Base-by-base conservation (phyloP, 805 yeast genomes). In the Candida taoyuanica region DNA sequence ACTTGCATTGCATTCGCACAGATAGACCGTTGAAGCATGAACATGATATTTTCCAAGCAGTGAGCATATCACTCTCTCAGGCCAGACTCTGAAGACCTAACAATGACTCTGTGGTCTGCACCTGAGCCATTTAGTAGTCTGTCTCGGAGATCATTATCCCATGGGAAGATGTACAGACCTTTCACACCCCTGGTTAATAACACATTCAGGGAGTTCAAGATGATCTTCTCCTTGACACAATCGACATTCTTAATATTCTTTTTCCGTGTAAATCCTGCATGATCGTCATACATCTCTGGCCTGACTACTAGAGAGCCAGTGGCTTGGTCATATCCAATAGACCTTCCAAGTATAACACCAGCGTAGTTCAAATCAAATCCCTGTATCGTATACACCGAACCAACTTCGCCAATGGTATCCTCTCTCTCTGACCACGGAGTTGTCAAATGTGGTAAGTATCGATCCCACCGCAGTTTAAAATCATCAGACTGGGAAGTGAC, bases 301-400 rank as follows among this genome's bases (percentile, higher is more conserved):
- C 43, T 53, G 17, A 69, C 43, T 17, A 46, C 52, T 14, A 70
- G 51, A 4, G 53, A 48, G 32, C 68, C 71, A 4, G 47, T 63
- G 1, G 17, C 48, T 3, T 46, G 29, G 44, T 70, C 73, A 32
- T 65, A 67, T 2, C 62, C 67, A 7, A 70, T 53, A 5, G 70
- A 63, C 36, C 70, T 57, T 2, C 74, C 74, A 12, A 70, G 37
- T 4, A 70, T 69, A 0, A 70, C 69, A 31, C 69, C 74, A 3
- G 72, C 71, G 45, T 65, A 70, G 44, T 68, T 68, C 39, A 70
- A 47, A 48, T 70, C 74, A 45, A 69, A 70, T 1, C 74, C 74
- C 50, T 69, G 74, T 16, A 70, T 55, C 0, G 74, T 69, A 37
- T 70, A 70, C 4, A 69, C 74, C 16, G 71, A 65, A 0, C 74